These are phyloP conservation scores for Curvularia spicifera DNA, from an alignment of 2,329 filamentous ascomycete genomes.

Conservation along the genomic window DNA sequence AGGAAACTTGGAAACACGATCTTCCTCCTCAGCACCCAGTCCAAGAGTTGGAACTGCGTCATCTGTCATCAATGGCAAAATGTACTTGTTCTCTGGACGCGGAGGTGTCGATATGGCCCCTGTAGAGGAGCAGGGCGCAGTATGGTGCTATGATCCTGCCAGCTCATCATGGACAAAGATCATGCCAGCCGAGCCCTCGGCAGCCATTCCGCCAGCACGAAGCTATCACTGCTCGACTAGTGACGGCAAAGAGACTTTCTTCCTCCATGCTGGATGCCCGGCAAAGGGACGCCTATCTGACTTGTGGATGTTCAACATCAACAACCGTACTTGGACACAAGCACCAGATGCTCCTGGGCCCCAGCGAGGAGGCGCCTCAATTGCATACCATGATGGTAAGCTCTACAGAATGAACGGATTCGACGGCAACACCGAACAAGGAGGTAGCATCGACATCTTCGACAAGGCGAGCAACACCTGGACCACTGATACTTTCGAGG, in stretches of 20 bases:
- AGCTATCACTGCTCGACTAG: conserved; percentile 74
- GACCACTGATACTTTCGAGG: conserved; percentile 46
- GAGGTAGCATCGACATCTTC: conserved; percentile 72
- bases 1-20: conserved; percentile 37
- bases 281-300: conserved; percentile 69
- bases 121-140: conserved; percentile 73
- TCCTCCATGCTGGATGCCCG: conserved; percentile 78
- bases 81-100: conserved; percentile 84
- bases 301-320: conserved; percentile 78
- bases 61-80: conserved; percentile 69
- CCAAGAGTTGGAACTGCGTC: conserved; percentile 77
- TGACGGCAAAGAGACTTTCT: conserved; percentile 71
- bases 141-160: conserved; percentile 77
- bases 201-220: conserved; percentile 66
- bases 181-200: conserved; percentile 58
- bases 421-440: conserved; percentile 72
- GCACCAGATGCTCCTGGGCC: conserved; percentile 71
- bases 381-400: conserved; percentile 68
- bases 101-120: conserved; percentile 72
- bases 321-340: conserved; percentile 68
- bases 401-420: conserved; percentile 83
- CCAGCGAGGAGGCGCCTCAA: conserved; percentile 69
- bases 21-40: conserved; percentile 59
- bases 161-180: conserved; percentile 69
- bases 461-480: conserved; percentile 50